Evolutionary conservation across 2,329 filamentous ascomycete species (phyloP).

Genomic region (Nothopassalora personata): DNA sequence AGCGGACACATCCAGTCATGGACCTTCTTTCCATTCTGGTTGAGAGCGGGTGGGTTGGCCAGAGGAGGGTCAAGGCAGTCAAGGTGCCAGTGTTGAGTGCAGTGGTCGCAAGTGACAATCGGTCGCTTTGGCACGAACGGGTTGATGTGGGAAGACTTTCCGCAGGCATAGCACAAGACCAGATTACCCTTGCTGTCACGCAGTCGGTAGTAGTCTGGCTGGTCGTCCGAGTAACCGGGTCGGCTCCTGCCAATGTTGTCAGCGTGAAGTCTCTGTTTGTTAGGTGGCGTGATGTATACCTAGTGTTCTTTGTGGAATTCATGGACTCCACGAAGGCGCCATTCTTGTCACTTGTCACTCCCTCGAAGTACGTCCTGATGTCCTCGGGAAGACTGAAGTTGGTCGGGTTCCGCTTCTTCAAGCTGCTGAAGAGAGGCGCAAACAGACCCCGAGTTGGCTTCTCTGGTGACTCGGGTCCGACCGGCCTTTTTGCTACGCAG

Average conservation of each 20-base stretch:
- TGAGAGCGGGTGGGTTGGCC: constrained; percentile 65
- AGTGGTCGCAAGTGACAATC: constrained; percentile 83
- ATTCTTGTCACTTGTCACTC: constrained; percentile 68
- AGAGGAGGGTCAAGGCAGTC: constrained; percentile 86
- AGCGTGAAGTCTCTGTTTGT: neutral
- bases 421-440: constrained; percentile 56
- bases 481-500: constrained; percentile 48
- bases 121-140: constrained; percentile 47
- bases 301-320: constrained; percentile 45
- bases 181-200: constrained; percentile 67
- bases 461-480: constrained; percentile 25
- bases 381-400: constrained; percentile 57
- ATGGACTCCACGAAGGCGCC: constrained; percentile 74
- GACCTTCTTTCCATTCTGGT: constrained; percentile 50
- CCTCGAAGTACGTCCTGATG: constrained; percentile 72
- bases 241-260: constrained; percentile 17
- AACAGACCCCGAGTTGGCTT: constrained; percentile 50
- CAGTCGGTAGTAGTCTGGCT: constrained; percentile 29
- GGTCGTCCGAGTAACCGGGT: constrained; percentile 42
- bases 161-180: constrained; percentile 73
- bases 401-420: constrained; percentile 33
- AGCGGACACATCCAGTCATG: constrained; percentile 82
- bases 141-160: constrained; percentile 50
- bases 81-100: constrained; percentile 78
- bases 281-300: constrained; percentile 41